phyloP scores from a whole-genome alignment of 2,329 filamentous ascomycete genomes.

The Penicillium decumbens region DNA sequence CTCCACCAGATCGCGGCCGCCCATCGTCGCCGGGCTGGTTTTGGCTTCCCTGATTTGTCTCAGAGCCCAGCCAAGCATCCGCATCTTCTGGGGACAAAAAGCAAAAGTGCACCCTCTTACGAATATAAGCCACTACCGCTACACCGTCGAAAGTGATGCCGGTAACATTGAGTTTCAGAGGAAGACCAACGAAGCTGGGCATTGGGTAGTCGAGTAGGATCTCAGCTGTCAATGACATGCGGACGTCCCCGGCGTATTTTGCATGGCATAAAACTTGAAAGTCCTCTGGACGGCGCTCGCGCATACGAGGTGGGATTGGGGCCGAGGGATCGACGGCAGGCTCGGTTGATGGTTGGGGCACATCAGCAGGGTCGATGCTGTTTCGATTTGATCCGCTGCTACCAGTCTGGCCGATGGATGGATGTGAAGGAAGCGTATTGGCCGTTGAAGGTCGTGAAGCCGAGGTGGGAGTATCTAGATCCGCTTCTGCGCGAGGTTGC shows the following conservation, averaged over 20 bases:
- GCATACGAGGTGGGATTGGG: slow-evolving; percentile 51
- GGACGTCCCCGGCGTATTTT: slow-evolving; percentile 80
- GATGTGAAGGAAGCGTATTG: slow-evolving; percentile 32
- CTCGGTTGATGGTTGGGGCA: slow-evolving; percentile 21
- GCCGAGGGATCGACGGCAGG: slow-evolving; percentile 18
- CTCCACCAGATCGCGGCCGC: slow-evolving; percentile 35
- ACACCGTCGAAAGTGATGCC: slow-evolving; percentile 93
- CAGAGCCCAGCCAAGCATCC: slow-evolving; percentile 61
- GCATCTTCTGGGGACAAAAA: slow-evolving; percentile 92
- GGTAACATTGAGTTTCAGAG: slow-evolving; percentile 89
- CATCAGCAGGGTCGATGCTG: slow-evolving; percentile 23
- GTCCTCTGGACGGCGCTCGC: slow-evolving; percentile 76
- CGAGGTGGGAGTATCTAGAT: slow-evolving; percentile 36
- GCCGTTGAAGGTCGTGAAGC: slow-evolving; percentile 44
- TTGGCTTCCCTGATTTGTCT: slow-evolving; percentile 32
- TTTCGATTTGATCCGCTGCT: slow-evolving; percentile 27
- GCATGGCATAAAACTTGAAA: slow-evolving; percentile 90
- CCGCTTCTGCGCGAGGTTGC: slow-evolving; percentile 28
- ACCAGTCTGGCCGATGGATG: slow-evolving; percentile 22
- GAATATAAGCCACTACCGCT: slow-evolving; percentile 84
- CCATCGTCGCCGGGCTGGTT: slow-evolving; percentile 23
- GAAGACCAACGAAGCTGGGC: slow-evolving; percentile 95
- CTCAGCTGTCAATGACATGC: slow-evolving; percentile 84
- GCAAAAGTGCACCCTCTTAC: slow-evolving; percentile 84
- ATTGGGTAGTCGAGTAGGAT: slow-evolving; percentile 97